A percentile compares a stretch with the other conserved stretches of the same genome.
These are phyloP conservation scores for Filobasidium wieringae DNA, from an alignment of 768 basidiomycete genomes.

Conservation along the genomic window DNA sequence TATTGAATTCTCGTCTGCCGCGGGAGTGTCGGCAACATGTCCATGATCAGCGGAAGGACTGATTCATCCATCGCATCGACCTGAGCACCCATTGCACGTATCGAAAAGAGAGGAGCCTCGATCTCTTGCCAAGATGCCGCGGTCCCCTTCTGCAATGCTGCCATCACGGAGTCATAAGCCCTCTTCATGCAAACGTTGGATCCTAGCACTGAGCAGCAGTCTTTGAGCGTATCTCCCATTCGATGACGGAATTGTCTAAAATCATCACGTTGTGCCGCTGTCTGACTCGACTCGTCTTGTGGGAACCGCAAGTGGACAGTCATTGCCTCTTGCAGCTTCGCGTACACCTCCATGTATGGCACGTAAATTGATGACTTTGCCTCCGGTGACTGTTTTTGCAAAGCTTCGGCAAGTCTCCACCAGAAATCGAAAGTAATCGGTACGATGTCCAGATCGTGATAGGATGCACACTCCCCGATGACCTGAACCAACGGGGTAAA, in stretches of 20 bases:
- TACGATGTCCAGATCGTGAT: slow-evolving; percentile 86
- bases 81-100: slow-evolving; percentile 96
- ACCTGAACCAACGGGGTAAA: slow-evolving; percentile 94
- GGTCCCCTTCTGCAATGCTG: slow-evolving; percentile 53
- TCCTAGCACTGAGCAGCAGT: slow-evolving; percentile 88
- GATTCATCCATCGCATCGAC: slow-evolving; percentile 68
- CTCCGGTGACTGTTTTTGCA: slow-evolving; percentile 55
- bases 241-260: slow-evolving; percentile 93
- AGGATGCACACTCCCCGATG: slow-evolving; percentile 83
- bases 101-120: slow-evolving; percentile 91
- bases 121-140: slow-evolving; percentile 83
- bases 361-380: slow-evolving; percentile 9
- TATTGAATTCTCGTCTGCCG: slow-evolving; percentile 84
- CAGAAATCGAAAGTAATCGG: slow-evolving; percentile 97
- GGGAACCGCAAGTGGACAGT: slow-evolving; percentile 89
- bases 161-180: slow-evolving; percentile 66
- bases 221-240: slow-evolving; percentile 98
- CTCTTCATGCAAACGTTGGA: slow-evolving; percentile 69
- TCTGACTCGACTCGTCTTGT: slow-evolving; percentile 49
- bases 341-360: slow-evolving; percentile 72
- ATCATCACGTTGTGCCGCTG: slow-evolving; percentile 77
- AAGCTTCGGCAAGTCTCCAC: slow-evolving; percentile 86
- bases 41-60: slow-evolving; percentile 92
- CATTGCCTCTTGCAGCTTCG: slow-evolving; percentile 68
- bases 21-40: slow-evolving; percentile 79